A percentile compares a stretch with the other conserved stretches of the same genome.
Conservation (phyloP, 768 basidiomycete genomes). For the Mrakia hoshinonis region DNA sequence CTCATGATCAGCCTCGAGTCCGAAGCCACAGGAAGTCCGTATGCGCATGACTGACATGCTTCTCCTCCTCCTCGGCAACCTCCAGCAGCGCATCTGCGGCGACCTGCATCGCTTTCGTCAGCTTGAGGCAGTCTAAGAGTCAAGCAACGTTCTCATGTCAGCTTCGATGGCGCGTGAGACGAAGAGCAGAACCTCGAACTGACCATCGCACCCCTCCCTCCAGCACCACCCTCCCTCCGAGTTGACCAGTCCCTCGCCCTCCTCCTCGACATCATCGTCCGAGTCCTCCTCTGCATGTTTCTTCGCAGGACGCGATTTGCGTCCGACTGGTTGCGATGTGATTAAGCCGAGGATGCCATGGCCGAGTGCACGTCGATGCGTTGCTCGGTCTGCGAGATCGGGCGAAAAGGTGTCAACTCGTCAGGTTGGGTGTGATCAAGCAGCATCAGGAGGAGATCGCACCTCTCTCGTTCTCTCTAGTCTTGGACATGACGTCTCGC, state of each 20-base stretch:
- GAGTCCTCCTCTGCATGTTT: neutral
- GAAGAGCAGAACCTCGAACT: slow-evolving; percentile 17
- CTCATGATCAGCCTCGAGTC: slow-evolving; percentile 13
- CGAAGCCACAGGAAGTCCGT: slow-evolving; percentile 54
- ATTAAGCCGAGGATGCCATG: slow-evolving; percentile 67
- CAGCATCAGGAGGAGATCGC: neutral
- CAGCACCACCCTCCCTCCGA: slow-evolving; percentile 77
- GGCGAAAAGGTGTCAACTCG: neutral
- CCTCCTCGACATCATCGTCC: slow-evolving; percentile 29
- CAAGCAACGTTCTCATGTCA: neutral
- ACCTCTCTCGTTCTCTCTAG: slow-evolving; percentile 64
- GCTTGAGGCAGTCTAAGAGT: slow-evolving; percentile 57
- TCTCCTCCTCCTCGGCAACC: slow-evolving; percentile 47
- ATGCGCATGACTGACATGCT: slow-evolving; percentile 41
- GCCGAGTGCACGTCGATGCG: slow-evolving; percentile 62
- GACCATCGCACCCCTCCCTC: slow-evolving; percentile 67
- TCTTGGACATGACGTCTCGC: slow-evolving; percentile 53
- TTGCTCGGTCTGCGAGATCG: slow-evolving; percentile 58
- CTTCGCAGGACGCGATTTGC: neutral
- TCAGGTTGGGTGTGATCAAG: too few species aligned
- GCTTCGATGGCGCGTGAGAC: neutral
- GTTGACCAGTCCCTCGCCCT: slow-evolving; percentile 56
- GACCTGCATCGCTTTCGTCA: slow-evolving; percentile 70
- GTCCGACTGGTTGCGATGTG: slow-evolving; percentile 54
- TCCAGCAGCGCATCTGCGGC: slow-evolving; percentile 63